Evolutionary conservation across 352 stramenopile species (phyloP), one percentile per base, ranked within the genome.

Genomic region (Phytophthora ohioensis): DNA sequence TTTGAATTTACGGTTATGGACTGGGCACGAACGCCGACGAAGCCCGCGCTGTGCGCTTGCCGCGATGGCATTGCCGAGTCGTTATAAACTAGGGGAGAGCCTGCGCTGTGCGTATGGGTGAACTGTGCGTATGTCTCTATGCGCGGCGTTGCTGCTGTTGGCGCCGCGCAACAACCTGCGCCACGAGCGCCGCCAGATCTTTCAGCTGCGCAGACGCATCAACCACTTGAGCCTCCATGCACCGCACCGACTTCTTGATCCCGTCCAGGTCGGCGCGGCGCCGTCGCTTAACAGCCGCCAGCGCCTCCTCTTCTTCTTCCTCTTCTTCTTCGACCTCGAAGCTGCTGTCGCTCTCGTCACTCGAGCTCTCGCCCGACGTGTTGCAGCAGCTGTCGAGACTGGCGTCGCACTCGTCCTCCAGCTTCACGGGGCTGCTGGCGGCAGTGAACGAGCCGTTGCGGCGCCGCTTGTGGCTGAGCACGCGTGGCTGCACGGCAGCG

Each of bases 171-270:
- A 79, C 72, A 49, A 81, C 73, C 31, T 75, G 64, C 21, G 67
- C 56, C 57, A 91, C 70, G 27, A 91, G 71, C 30, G 73, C 70
- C 30, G 77, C 73, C 21, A 91, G 71, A 15, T 87, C 83, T 30
- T 55, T 72, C 47, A 91, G 66, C 48, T 80, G 78, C 15, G 73
- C 64, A 2, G 79, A 72, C n/a, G 81, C 79, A 31, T 75, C 66
- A 10, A 76, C 64, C 15, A 91, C 80, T 47, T 89, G 74, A 38
- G 55, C 71, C 43, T 87, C 73, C 49, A 91, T 75, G 21, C 35
- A 62, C 15, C 63, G 66, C 7, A 91, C 67, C 31, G 84, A 83
- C 4, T 74, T 65, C 42, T 75, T 79, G 32, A 87, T 57, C 1
- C 43, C 70, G 32, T 69, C 55, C n/a, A 71, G 58, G 34, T 84